phyloP scores from a whole-genome alignment of 1,284 basidiomycete genomes.

The Ceratobasidium sp. region DNA sequence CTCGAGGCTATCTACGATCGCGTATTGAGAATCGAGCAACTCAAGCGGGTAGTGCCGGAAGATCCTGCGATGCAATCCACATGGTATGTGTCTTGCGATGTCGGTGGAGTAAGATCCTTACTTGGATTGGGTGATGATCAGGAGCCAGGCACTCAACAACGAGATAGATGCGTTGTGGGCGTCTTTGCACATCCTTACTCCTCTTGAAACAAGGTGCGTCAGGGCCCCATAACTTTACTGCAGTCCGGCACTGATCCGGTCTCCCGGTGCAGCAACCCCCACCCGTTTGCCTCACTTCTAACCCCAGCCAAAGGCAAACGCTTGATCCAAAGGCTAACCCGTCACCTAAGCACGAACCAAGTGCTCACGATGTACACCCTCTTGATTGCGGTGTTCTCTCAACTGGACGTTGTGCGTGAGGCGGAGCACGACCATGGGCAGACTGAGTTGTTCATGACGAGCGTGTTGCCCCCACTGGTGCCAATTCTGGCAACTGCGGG shows the following conservation, averaged over 20 bases:
- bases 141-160: constrained; percentile 66
- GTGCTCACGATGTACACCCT: constrained; percentile 89
- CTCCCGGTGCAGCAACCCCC: constrained; percentile 70
- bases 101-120: constrained; percentile 38
- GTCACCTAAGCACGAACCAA: constrained; percentile 82
- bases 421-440: constrained; percentile 84
- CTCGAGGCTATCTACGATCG: constrained; percentile 89
- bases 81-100: constrained; percentile 21
- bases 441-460: constrained; percentile 86
- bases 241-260: constrained; percentile 9
- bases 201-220: constrained; percentile 83
- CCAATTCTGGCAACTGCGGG: constrained; percentile 79
- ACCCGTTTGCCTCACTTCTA: constrained; percentile 95
- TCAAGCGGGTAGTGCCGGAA: constrained; percentile 71
- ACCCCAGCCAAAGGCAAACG: constrained; percentile 92
- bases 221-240: constrained; percentile 4
- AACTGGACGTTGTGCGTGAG: constrained; percentile 86
- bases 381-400: constrained; percentile 90
- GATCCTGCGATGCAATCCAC: constrained; percentile 62
- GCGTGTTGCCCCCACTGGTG: constrained; percentile 85
- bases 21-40: constrained; percentile 85
- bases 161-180: constrained; percentile 80
- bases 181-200: constrained; percentile 83
- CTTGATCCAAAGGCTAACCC: constrained; percentile 85
- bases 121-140: constrained; percentile 49